These are phyloP conservation scores for Syzygium syzygioides DNA, from an alignment of 441 rosid genomes.

Conservation along the genomic window DNA sequence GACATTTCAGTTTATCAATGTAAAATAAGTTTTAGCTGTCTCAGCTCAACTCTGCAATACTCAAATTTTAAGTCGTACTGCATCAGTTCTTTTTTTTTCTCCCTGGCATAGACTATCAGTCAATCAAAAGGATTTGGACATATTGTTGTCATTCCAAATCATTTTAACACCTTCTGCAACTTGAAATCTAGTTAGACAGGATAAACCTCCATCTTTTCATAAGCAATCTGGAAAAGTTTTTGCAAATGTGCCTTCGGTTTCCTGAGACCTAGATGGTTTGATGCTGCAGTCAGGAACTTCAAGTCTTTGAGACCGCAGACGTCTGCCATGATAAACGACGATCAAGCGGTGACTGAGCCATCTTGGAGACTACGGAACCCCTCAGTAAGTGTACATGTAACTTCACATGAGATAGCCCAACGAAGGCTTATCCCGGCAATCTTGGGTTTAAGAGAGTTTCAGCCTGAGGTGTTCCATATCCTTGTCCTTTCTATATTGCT, in stretches of 20 bases:
- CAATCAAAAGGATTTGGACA: background rate
- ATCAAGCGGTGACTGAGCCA: slow-evolving; percentile 17
- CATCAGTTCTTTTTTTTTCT: background rate
- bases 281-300: slow-evolving; percentile 37
- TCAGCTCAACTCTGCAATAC: background rate
- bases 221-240: background rate
- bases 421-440: background rate
- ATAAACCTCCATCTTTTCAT: background rate
- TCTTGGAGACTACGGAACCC: slow-evolving; percentile 20
- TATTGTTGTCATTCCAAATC: background rate
- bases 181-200: background rate
- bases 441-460: background rate
- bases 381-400: slow-evolving; percentile 19
- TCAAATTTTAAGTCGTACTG: background rate
- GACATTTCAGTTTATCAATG: background rate
- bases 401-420: slow-evolving; percentile 9
- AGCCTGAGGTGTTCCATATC: background rate
- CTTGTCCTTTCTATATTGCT: background rate
- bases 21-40: background rate
- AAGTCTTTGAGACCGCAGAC: slow-evolving; percentile 42
- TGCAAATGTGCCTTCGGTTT: background rate
- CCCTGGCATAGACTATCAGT: background rate
- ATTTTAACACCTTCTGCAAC: background rate
- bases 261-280: background rate
- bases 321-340: slow-evolving; percentile 16